Percentiles rank a stretch among this genome's conserved stretches.
These are phyloP conservation scores for Parachlorella kessleri DNA, from an alignment of 139 green algal genomes.

Conservation along the genomic window DNA sequence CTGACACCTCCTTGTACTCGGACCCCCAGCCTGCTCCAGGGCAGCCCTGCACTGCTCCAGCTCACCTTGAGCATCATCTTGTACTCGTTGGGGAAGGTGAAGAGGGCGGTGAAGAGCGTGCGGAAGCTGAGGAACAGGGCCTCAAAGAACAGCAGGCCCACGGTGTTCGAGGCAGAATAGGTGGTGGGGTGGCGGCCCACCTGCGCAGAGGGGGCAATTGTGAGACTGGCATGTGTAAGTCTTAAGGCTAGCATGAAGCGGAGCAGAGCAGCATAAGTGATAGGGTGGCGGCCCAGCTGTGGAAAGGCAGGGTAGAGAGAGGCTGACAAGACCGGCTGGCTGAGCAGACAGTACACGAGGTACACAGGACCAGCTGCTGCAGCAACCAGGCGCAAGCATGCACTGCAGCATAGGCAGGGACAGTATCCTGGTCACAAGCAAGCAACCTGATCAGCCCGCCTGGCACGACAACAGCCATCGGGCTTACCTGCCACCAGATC, in stretches of 20 bases:
- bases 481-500: conserved; percentile 40
- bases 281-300: conserved; percentile 33
- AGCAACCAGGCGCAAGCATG: not conserved
- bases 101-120: conserved; percentile 54
- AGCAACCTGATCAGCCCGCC: no score
- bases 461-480: no score
- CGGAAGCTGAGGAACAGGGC: conserved; percentile 54
- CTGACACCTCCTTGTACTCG: no score
- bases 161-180: conserved; percentile 7
- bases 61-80: conserved; percentile 47
- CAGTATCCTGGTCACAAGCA: no score
- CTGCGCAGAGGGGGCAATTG: conserved; percentile 12
- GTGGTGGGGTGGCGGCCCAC: conserved; percentile 33
- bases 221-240: no score
- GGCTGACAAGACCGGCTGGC: no score
- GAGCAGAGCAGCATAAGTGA: conserved; percentile 22
- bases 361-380: no score
- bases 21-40: no score
- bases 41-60: no score
- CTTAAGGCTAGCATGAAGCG: no score
- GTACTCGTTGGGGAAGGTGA: conserved; percentile 53
- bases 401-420: not conserved
- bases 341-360: no score
- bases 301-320: no score
- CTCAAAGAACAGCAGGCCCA: conserved; percentile 66